Evolutionary conservation across 1,139 yeast species (phyloP).

Genomic region (Geotrichum bryndzae): DNA sequence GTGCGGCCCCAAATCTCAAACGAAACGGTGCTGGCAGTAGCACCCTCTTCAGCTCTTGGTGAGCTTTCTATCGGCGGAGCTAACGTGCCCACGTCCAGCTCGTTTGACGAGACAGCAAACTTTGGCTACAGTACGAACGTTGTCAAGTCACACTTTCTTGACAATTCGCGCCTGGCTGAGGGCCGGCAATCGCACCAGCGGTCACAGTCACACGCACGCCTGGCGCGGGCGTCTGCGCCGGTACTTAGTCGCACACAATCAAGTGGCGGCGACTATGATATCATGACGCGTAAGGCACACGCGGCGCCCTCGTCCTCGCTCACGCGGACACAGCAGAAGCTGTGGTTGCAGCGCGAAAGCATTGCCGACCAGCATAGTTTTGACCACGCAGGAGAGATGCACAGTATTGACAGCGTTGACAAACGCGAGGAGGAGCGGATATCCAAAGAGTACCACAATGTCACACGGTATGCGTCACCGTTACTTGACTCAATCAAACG

Average conservation of each 20-base stretch:
- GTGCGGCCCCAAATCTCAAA: slow-evolving; percentile 28
- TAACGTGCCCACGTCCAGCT: slow-evolving; percentile 3
- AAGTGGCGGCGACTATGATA: slow-evolving; percentile 5
- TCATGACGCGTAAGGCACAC: not conserved
- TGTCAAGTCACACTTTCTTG: slow-evolving; percentile 15
- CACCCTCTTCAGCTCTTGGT: slow-evolving; percentile 4
- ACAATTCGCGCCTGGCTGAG: not conserved
- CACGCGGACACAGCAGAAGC: slow-evolving; percentile 73
- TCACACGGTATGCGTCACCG: slow-evolving; percentile 65
- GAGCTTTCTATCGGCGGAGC: not conserved
- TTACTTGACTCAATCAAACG: slow-evolving; percentile 46
- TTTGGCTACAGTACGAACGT: not conserved
- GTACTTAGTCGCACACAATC: slow-evolving; percentile 12
- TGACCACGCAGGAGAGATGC: slow-evolving; percentile 5
- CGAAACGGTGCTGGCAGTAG: slow-evolving; percentile 27
- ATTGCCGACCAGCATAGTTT: slow-evolving; percentile 33
- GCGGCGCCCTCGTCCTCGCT: slow-evolving; percentile 1
- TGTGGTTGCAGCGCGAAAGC: slow-evolving; percentile 79
- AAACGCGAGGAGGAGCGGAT: slow-evolving; percentile 65
- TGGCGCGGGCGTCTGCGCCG: not conserved
- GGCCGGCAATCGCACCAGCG: not conserved
- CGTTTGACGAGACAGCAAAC: not conserved
- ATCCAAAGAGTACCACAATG: slow-evolving; percentile 65
- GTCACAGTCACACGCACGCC: not conserved
- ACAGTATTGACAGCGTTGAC: slow-evolving; percentile 10